Percentiles rank a stretch among this genome's conserved stretches.
These are phyloP conservation scores for Paratrypanosoma confusum DNA, from an alignment of 208 protist species.

Conservation along the genomic window DNA sequence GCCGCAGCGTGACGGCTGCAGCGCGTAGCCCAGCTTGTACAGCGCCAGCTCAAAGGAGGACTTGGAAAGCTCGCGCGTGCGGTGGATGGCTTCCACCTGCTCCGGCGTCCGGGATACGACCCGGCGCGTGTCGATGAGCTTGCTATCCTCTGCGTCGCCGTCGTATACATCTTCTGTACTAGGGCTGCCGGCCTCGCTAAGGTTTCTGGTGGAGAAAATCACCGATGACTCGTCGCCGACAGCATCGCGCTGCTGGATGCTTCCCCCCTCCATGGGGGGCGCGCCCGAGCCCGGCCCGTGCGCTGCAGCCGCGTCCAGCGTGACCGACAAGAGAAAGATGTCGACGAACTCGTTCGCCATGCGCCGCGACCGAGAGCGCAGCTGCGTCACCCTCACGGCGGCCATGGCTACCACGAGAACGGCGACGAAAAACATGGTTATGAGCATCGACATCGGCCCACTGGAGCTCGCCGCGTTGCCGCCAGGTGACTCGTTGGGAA, in stretches of 20 bases:
- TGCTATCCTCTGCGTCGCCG: no score
- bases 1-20: conserved; percentile 30
- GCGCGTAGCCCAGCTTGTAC: conserved; percentile 43
- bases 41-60: conserved; percentile 43
- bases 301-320: no score
- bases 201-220: no score
- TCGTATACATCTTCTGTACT: no score
- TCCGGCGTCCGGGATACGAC: conserved; percentile 9
- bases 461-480: not conserved
- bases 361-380: conserved; percentile 14
- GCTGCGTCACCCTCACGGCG: conserved; percentile 20
- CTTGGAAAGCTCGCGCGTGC: conserved; percentile 24
- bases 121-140: conserved; percentile 15
- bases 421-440: conserved; percentile 15
- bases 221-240: no score
- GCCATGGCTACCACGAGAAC: conserved; percentile 17
- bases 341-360: conserved; percentile 39
- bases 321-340: conserved; percentile 37
- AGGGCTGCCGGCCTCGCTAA: no score
- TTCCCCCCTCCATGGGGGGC: no score
- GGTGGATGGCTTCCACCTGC: conserved; percentile 20
- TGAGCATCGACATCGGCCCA: conserved; percentile 11
- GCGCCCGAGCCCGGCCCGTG: no score
- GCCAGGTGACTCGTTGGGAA: conserved; percentile 6
- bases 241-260: no score